A percentile compares a stretch with the other conserved stretches of the same genome.
Conservation (phyloP, 306 rosid species). For the Fragaria ananassa region DNA sequence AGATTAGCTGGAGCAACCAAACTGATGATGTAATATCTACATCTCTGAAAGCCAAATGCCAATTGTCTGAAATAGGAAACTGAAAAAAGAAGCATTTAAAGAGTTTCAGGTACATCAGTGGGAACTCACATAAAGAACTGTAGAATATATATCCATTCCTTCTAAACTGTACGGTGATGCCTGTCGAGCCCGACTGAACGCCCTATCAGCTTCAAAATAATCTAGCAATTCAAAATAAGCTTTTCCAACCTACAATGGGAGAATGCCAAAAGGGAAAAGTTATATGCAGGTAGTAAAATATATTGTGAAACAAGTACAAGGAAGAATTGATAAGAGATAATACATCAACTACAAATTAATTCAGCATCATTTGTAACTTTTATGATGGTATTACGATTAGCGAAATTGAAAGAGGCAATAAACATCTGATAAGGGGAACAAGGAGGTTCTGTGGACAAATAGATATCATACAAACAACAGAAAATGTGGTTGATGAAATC, state of each 20-base stretch:
- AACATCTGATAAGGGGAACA: not conserved
- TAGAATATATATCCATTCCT: slow-evolving; percentile 96
- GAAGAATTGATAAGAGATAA: not conserved
- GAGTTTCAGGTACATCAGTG: slow-evolving; percentile 8
- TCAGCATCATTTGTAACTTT: not conserved
- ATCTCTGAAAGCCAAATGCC: slow-evolving; percentile 6
- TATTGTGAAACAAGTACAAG: not conserved
- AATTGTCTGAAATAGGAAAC: not conserved
- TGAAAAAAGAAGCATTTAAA: not conserved
- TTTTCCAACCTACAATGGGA: slow-evolving; percentile 81
- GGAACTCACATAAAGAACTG: slow-evolving; percentile 92
- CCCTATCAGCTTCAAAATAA: slow-evolving; percentile 85
- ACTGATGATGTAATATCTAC: not conserved
- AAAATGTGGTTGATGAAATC: not conserved
- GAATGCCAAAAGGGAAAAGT: slow-evolving; percentile 21
- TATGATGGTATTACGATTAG: not conserved
- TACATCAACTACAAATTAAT: not conserved
- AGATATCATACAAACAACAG: slow-evolving; percentile 1
- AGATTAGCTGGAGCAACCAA: not conserved
- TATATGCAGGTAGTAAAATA: slow-evolving; percentile 10
- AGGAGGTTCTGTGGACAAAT: not conserved
- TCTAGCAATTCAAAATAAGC: slow-evolving; percentile 84
- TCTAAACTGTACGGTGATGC: slow-evolving; percentile 81
- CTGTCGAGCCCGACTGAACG: slow-evolving; percentile 78
- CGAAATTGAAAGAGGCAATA: slow-evolving; percentile 1